phyloP scores from a whole-genome alignment of 2,329 filamentous ascomycete species.

The Diaporthe citri region DNA sequence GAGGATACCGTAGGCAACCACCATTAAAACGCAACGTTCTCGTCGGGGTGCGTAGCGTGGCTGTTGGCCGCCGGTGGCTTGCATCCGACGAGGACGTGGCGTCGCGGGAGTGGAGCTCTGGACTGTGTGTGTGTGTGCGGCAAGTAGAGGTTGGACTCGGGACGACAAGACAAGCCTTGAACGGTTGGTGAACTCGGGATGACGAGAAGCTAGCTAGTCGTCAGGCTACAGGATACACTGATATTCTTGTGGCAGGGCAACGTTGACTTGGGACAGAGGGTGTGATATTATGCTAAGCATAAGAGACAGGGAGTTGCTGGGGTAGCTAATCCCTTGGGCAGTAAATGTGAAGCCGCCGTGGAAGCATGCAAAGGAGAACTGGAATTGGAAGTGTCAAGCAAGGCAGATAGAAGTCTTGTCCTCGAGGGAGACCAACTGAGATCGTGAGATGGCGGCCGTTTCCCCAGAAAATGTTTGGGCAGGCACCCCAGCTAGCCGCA shows the following conservation, averaged over 20 bases:
- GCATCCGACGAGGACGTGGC: slow-evolving; percentile 15
- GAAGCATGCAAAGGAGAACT: neutral
- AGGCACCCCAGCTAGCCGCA: neutral
- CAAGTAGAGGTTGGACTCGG: slow-evolving; percentile 4
- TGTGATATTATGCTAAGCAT: neutral
- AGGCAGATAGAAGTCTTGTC: neutral
- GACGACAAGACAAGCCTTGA: neutral
- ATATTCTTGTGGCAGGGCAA: neutral
- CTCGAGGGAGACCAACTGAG: neutral
- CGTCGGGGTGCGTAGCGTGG: neutral
- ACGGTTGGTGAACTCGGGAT: neutral
- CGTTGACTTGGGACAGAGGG: neutral
- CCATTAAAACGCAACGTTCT: slow-evolving; percentile 10
- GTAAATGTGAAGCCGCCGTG: slow-evolving; percentile 23
- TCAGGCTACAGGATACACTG: neutral
- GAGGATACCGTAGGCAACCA: neutral
- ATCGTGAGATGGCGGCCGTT: neutral
- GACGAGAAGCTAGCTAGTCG: slow-evolving; percentile 11
- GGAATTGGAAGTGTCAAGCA: neutral
- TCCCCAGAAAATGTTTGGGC: slow-evolving; percentile 2
- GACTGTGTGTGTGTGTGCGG: neutral
- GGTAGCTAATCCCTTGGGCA: neutral
- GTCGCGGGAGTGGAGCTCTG: slow-evolving; percentile 15
- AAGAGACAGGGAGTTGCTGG: neutral
- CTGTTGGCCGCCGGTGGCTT: slow-evolving; percentile 10